Evolutionary conservation across 2,329 filamentous ascomycete genomes (phyloP).

Genomic region (Emydomyces testavorans): DNA sequence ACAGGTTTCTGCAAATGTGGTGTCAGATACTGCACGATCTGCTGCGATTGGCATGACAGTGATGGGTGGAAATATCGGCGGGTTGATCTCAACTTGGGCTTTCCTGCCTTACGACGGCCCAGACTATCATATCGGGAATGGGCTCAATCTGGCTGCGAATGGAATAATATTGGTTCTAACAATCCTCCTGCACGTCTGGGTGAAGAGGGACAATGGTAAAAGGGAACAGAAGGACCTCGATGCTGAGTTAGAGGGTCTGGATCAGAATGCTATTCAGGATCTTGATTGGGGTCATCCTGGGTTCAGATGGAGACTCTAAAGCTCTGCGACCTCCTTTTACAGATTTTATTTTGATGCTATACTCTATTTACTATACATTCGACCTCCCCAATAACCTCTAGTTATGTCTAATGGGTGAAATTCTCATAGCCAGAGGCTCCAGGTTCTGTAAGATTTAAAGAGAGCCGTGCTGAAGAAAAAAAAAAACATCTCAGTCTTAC

Average conservation of each 20-base stretch:
- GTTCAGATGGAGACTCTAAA: constrained; percentile 47
- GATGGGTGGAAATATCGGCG: constrained; percentile 14
- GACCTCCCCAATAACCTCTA: too few species aligned
- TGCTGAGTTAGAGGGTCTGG: constrained; percentile 44
- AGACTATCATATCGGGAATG: constrained; percentile 59
- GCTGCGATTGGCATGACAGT: constrained; percentile 14
- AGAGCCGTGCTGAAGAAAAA: too few species aligned
- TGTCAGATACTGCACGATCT: constrained; percentile 14
- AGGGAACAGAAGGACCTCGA: constrained; percentile 46
- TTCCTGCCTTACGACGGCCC: constrained; percentile 41
- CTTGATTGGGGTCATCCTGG: constrained; percentile 56
- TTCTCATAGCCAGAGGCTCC: neutral
- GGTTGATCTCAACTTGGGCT: constrained; percentile 15
- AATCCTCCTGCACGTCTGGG: constrained; percentile 46
- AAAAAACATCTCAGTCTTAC: too few species aligned
- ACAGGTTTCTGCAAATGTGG: constrained; percentile 13
- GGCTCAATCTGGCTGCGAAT: constrained; percentile 55
- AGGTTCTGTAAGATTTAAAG: too few species aligned
- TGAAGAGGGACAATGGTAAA: constrained; percentile 50
- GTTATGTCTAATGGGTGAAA: neutral
- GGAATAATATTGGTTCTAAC: constrained; percentile 44
- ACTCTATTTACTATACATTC: too few species aligned
- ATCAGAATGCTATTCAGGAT: constrained; percentile 44
- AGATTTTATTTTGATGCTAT: neutral
- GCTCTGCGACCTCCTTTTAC: neutral